These are phyloP conservation scores for Podosphaera aphanis DNA, from an alignment of 2,329 filamentous ascomycete genomes.

Conservation along the genomic window DNA sequence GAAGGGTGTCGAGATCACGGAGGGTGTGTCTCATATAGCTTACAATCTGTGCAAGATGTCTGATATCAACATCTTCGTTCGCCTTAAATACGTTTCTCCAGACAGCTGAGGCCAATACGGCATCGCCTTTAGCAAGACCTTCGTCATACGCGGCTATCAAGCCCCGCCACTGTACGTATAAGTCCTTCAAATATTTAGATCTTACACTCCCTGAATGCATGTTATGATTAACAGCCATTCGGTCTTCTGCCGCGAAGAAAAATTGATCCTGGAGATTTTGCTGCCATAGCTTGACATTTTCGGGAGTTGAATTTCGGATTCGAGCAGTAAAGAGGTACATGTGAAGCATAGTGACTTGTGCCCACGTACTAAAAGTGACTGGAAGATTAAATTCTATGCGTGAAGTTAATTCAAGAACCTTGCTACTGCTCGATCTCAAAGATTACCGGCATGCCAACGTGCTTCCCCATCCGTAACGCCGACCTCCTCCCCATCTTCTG, in stretches of 20 bases:
- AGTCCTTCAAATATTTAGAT: conserved; percentile 55
- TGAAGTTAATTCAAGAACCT: conserved; percentile 1
- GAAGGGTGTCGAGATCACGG: conserved; percentile 22
- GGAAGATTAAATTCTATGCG: conserved; percentile 46
- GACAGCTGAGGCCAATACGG: conserved; percentile 55
- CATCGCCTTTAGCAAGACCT: conserved; percentile 53
- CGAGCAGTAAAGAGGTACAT: conserved; percentile 78
- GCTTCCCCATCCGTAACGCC: conserved; percentile 36
- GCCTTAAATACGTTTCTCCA: conserved; percentile 90
- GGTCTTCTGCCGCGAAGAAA: conserved; percentile 70
- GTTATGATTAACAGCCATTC: conserved; percentile 62
- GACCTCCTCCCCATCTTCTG: conserved; percentile 60
- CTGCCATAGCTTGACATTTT: conserved; percentile 40
- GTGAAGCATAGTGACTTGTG: conserved; percentile 86
- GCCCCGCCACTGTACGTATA: conserved; percentile 84
- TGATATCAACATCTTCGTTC: conserved; percentile 34
- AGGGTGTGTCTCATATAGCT: conserved; percentile 37
- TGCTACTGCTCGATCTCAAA: neutral
- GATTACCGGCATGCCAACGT: conserved; percentile 62
- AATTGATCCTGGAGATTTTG: conserved; percentile 87
- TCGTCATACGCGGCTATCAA: conserved; percentile 67
- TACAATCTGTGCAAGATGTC: conserved; percentile 35
- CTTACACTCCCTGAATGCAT: conserved; percentile 33
- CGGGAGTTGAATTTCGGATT: conserved; percentile 44
- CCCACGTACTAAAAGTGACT: conserved; percentile 87